Conservation (phyloP, 2,329 filamentous ascomycete genomes). For the Ophiostoma australiae region DNA sequence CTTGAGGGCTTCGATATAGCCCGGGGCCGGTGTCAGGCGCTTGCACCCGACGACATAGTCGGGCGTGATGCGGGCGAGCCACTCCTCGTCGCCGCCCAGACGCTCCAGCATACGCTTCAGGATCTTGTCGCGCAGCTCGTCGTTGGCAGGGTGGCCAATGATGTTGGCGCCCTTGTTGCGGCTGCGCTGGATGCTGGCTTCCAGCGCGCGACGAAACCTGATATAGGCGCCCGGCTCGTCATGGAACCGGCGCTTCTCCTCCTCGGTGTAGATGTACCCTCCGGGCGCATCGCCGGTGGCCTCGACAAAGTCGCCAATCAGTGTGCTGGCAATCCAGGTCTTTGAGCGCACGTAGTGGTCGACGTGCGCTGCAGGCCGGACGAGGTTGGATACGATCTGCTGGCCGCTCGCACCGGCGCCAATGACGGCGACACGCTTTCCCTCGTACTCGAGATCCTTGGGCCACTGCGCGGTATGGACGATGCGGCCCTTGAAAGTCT, state of each 20-base stretch:
- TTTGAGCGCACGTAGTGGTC: conserved; percentile 29
- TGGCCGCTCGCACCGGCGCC: conserved; percentile 32
- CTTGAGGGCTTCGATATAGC: conserved; percentile 31
- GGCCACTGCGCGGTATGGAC: conserved; percentile 25
- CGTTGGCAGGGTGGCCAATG: conserved; percentile 26
- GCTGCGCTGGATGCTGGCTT: conserved; percentile 1
- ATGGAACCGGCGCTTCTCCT: conserved; percentile 15
- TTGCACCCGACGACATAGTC: conserved; percentile 26
- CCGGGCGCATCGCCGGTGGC: conserved; percentile 15
- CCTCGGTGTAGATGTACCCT: conserved; percentile 18
- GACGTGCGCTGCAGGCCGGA: conserved; percentile 26
- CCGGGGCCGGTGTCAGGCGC: conserved; percentile 31
- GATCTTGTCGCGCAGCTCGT: conserved; percentile 24
- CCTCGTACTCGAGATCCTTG: conserved; percentile 20
- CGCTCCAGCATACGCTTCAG: conserved; percentile 31
- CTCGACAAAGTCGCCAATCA: conserved; percentile 30
- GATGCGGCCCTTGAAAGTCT: conserved; percentile 20
- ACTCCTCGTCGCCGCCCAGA: conserved; percentile 34
- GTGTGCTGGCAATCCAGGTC: conserved; percentile 29
- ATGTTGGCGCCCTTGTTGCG: conserved; percentile 29
- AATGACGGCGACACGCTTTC: conserved; percentile 32
- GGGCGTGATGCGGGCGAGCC: conserved; percentile 29
- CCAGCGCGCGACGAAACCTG: conserved; percentile 19
- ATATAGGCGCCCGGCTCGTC: conserved; percentile 17
- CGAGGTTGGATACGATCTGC: conserved; percentile 32